Evolutionary conservation across 352 stramenopile species (phyloP).

Genomic region (Globisporangium ultimum): DNA sequence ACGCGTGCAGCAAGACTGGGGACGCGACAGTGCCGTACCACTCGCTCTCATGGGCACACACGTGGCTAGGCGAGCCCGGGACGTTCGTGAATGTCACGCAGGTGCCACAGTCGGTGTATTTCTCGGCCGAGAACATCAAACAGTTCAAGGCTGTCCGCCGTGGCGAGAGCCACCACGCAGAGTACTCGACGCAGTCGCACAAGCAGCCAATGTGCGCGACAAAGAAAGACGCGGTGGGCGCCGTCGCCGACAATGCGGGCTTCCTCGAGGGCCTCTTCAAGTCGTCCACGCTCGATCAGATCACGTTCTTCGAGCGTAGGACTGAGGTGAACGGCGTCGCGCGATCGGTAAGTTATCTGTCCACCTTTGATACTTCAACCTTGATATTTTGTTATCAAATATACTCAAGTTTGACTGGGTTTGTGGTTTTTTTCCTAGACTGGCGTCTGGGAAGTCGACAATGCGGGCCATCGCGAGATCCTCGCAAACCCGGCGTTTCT

Average conservation of each 20-base stretch:
- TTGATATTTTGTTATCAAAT: no score
- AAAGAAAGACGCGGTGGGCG: neutral
- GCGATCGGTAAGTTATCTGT: slow-evolving; percentile 24
- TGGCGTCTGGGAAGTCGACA: slow-evolving; percentile 80
- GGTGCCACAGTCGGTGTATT: slow-evolving; percentile 70
- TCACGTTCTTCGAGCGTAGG: slow-evolving; percentile 75
- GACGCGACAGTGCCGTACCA: slow-evolving; percentile 78
- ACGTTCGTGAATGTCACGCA: slow-evolving; percentile 64
- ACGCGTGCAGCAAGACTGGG: slow-evolving; percentile 67
- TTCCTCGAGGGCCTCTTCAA: slow-evolving; percentile 75
- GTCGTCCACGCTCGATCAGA: slow-evolving; percentile 39
- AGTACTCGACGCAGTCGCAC: slow-evolving; percentile 47
- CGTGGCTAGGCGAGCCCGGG: slow-evolving; percentile 52
- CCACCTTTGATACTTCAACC: no score
- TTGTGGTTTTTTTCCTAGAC: slow-evolving; percentile 31
- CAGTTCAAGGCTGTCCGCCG: slow-evolving; percentile 43
- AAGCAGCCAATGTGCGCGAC: slow-evolving; percentile 38
- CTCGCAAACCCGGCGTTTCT: slow-evolving; percentile 68
- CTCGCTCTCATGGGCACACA: slow-evolving; percentile 76
- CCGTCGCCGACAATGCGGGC: neutral
- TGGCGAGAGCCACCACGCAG: slow-evolving; percentile 44
- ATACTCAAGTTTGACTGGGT: neutral
- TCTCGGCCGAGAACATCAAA: slow-evolving; percentile 51
- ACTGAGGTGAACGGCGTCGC: slow-evolving; percentile 21
- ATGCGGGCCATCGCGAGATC: slow-evolving; percentile 67